Base-by-base conservation (phyloP, 2,329 filamentous ascomycete species). In the Clarireedia paspali region DNA sequence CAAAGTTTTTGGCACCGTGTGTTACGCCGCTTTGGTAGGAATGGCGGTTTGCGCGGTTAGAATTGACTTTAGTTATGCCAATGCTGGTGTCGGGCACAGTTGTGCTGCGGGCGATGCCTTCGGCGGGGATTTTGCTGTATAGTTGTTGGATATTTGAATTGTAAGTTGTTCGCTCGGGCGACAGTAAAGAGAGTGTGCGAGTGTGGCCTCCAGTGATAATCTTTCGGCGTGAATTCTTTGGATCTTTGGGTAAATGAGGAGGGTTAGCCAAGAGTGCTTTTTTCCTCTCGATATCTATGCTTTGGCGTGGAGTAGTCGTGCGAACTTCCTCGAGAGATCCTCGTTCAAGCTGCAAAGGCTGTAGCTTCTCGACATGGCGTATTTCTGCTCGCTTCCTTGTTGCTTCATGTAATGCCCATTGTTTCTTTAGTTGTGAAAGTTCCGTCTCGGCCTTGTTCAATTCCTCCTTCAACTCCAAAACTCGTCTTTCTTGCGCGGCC, bases 391-490 rank as follows among this genome's bases (percentile, higher is more conserved):
- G 81, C 72, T 92, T 92, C 72, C 84, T 89, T 57, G 82, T 80
- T 47, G 83, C 84, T 68, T 96, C 91, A 59, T 91, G 84, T 14
- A 77, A 73, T 1, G 88, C 82, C 86, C 89, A 97, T 70, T 91
- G 87, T 66, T 82, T 86, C 76, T 96, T 97, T 59, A 99, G 76
- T 44, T 76, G 80, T 47, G 77, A 75, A 42, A 99, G 76, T 47
- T 95, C 88, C 12, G 76, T 73, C 69, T 99, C 92, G 5, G 94
- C 92, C 58, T 85, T 85, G 24, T 77, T 75, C n/a, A 99, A 76
- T 71, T 97, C 92, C 70, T 99, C 94, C 58, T 85, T 87, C 52
- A 99, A 76, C 72, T 97, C 94, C 56, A 99, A 74, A 1, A 99
- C 92, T 62, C 84, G 85, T 56, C 94, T 81, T 74, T 99, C 94